Evolutionary conservation across 2,329 filamentous ascomycete species (phyloP).

Genomic region (Pleomassaria siparia): DNA sequence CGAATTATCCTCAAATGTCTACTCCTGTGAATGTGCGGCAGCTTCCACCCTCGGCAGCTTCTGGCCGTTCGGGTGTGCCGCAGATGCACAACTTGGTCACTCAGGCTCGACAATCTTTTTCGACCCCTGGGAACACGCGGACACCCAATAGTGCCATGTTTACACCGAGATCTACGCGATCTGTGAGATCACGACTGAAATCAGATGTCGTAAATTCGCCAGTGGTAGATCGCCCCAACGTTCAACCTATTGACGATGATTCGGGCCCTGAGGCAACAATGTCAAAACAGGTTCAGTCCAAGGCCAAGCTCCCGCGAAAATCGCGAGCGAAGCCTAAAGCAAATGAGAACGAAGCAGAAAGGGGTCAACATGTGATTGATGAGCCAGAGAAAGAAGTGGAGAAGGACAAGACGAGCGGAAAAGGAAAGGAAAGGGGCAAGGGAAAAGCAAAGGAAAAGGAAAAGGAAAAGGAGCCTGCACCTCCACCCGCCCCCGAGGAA

Average conservation of each 20-base stretch:
- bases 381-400: constrained; percentile 23
- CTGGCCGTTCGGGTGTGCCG: constrained; percentile 17
- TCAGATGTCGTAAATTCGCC: constrained; percentile 18
- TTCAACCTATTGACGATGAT: constrained; percentile 33
- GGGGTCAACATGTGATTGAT: too few relatives aligned
- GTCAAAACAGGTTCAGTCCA: constrained; percentile 21
- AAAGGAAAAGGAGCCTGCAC: constrained; percentile 19
- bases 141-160: constrained; percentile 28
- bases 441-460: constrained; percentile 14
- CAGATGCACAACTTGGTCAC: constrained; percentile 27
- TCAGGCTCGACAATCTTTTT: constrained; percentile 26
- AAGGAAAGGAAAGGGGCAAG: constrained; percentile 16
- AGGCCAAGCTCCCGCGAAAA: constrained; percentile 27
- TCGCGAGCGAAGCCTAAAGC: constrained; percentile 26
- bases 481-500: constrained; percentile 8
- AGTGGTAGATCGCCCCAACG: constrained; percentile 23
- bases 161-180: constrained; percentile 34
- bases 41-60: constrained; percentile 11
- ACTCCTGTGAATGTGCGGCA: constrained; percentile 29
- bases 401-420: constrained; percentile 22
- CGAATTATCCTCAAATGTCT: constrained; percentile 30
- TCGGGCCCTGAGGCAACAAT: constrained; percentile 15
- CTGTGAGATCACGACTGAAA: too few relatives aligned
- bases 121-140: constrained; percentile 26
- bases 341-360: constrained; percentile 26